Evolutionary conservation across 768 basidiomycete genomes (phyloP).

Genomic region (Stropharia rugosoannulata): DNA sequence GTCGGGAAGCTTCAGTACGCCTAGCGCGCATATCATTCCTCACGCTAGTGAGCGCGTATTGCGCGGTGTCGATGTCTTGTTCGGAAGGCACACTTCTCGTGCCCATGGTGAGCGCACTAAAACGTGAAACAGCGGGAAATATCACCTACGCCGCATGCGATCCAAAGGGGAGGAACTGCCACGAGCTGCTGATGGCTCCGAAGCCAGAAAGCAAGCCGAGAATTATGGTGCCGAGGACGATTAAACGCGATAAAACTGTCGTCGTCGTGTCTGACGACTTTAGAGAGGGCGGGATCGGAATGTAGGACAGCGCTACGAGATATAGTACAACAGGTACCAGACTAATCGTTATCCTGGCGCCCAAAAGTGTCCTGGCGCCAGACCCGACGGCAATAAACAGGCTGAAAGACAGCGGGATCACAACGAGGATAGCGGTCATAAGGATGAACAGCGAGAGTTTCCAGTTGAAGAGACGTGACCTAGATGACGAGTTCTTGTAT

Average conservation of each 20-base stretch:
- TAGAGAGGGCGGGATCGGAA: conserved; percentile 63
- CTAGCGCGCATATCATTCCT: conserved; percentile 53
- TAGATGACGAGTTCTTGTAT: conserved; percentile 22
- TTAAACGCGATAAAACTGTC: conserved; percentile 57
- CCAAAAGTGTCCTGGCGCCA: conserved; percentile 21
- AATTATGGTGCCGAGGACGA: conserved; percentile 74
- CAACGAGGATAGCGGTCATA: conserved; percentile 58
- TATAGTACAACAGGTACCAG: conserved; percentile 53
- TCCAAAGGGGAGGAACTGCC: conserved; percentile 53
- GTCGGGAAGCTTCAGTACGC: conserved; percentile 29
- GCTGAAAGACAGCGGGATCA: conserved; percentile 64
- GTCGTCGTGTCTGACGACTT: conserved; percentile 39
- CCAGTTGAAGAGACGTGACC: conserved; percentile 70
- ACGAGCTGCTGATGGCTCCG: conserved; percentile 68
- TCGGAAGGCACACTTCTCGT: conserved; percentile 42
- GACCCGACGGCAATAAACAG: conserved; percentile 48
- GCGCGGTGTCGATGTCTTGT: conserved; percentile 50
- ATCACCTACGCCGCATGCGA: conserved; percentile 25
- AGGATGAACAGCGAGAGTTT: conserved; percentile 60
- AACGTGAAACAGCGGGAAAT: background rate
- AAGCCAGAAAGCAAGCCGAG: conserved; percentile 83
- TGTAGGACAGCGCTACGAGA: conserved; percentile 59
- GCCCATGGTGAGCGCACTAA: background rate
- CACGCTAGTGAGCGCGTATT: conserved; percentile 58
- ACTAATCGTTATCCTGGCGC: conserved; percentile 38